Base-by-base conservation (phyloP, 352 stramenopile species). In the Lagenidium sp. region DNA sequence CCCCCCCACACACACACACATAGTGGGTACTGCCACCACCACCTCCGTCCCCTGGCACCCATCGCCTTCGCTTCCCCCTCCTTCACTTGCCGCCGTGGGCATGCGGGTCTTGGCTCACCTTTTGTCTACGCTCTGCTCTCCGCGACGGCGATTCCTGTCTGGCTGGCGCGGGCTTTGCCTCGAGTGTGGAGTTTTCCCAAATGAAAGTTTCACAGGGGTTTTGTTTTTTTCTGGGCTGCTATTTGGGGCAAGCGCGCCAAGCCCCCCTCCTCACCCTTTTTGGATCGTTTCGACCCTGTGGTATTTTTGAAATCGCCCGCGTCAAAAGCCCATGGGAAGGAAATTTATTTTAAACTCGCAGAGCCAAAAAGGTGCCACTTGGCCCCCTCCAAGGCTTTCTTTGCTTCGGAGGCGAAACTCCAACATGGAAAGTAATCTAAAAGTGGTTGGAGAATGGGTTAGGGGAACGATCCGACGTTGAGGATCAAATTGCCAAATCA, bases 171-270 rank as follows among this genome's bases (percentile, higher is more conserved):
- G 57, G 67, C 65, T 88, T 65, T 85, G 67, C 63, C 67, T 73
- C 48, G 63, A 85, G 61, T 74, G 53, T 55, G 65, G 76, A 82
- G 63, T 89, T 89, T 89, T 89, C 71, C 55, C 74, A 71, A 89
- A 89, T 89, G 77, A 86, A 82, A 72, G 30, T 74, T 63, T 67
- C 54, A 55, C 57, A 46, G 34, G 42, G 48, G 60, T 65, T 68
- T 70, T 56, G 46, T 57, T 61, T 57, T 47, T 55, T 63, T 50
- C 38, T 40, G 47, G 47, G 31, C 40, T 53, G n/a, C n/a, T 57
- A 53, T 57, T 47, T 41, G 29, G 36, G 23, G 30, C 24, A 6
- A 34, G 31, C 36, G 32, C 30, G 25, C 36, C 50, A 22, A 45
- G 35, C 41, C 28, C 36, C 29, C 30, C 30, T n/a, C 36, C 19